Base-by-base conservation (phyloP, 1,139 yeast species). In the Arxiozyma telluris region DNA sequence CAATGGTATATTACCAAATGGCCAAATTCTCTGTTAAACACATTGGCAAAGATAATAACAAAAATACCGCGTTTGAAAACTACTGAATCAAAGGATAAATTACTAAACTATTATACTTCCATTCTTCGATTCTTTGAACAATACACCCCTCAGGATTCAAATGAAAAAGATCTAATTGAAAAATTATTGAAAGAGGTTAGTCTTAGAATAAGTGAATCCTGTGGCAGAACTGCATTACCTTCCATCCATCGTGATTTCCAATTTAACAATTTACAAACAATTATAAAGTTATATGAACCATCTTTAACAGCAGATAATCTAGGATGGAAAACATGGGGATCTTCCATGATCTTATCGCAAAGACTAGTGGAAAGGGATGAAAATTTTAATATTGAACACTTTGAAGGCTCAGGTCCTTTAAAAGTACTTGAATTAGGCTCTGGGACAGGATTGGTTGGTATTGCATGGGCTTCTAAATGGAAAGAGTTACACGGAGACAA, bases 261-360 rank as follows among this genome's bases (percentile, higher is more conserved):
- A 9, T 62, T 81, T 1, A 69, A 72, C 0, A 66, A 71, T 23
- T 65, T 79, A 49, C 59, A 60, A 1, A 59, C 59, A 1, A 64
- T 61, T 21, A 76, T 87, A 0, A 60, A 66, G 27, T 69, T 93
- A 41, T 77, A 78, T 56, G 98, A 93, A 66, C 98, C 98, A 0
- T 82, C 96, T 0, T 72, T 93, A 57, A 88, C 96, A 0, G 81
- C 82, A 50, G 98, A 93, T 67, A 87, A 86, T 58, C 72, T 93
- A 39, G 98, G 98, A 0, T 76, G 89, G 66, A 90, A 91, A 60
- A 93, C 98, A 0, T 93, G 98, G 98, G 98, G 98, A 0, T 86
- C 97, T 0, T 82, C 97, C 0, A 72, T 87, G 39, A 76, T 88
- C 1, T 71, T 93, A 22, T 78, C 94, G 1, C 78, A 81, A 52